Evolutionary conservation across 805 yeast genomes (phyloP), one percentile per base, ranked within the genome.

Genomic region (Yarrowia deformans): DNA sequence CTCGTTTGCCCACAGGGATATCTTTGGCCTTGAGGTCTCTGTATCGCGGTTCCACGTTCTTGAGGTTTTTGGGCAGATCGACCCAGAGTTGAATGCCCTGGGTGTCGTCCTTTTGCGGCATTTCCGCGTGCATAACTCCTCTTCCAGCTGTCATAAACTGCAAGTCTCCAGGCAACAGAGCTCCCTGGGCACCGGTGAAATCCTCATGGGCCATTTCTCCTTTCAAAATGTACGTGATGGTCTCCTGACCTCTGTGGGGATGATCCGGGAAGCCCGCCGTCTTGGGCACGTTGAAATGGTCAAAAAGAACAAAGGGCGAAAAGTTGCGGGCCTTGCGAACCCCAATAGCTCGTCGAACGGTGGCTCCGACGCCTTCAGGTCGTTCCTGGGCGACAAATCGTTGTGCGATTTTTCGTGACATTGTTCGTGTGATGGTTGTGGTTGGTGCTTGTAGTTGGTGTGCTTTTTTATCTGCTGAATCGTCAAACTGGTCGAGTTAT

Each of bases 71-170:
- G 19, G 95, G 97, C 73, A 88, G 83, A 76, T 91, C 96, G 45
- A 91, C 95, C 97, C 97, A 92, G 68, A 92, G 80, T 78, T 92
- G 97, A 81, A 91, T 80, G 23, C 60, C 61, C 56, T 77, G 79
- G 46, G 84, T 81, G 23, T 81, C 81, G 32, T 81, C 81, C 46
- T 82, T 81, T 43, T 88, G 88, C 9, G 97, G 97, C 86, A 91
- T 91, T 76, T 92, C 97, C 2, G 92, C 85, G 77, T 91, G 97
- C 68, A 90, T 90, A 45, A 91, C 86, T 64, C 96, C 97, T 73
- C 84, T 85, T 70, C 97, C 97, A 6, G 97, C 97, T 35, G 97
- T 92, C 97, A 92, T 92, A 78, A 92, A 91, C 78, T 92, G 97
- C 72, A 93, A 81, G 77, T 92, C 97, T 69, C 97, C 97, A 8